Conservation (phyloP, 192 early-diverging fungal genomes). For the Coemansia sp. region DNA sequence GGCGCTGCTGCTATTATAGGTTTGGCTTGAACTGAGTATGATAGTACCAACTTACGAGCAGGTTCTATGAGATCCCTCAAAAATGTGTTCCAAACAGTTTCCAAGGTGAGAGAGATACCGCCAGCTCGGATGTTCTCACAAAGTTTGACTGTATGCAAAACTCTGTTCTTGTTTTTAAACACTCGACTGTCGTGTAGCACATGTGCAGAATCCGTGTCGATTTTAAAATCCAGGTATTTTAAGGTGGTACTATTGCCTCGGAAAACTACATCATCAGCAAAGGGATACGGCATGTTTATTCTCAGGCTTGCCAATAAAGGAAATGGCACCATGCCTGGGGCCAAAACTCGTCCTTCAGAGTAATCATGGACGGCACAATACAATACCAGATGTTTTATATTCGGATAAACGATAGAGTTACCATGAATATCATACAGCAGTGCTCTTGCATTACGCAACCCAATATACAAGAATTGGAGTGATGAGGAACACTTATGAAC, state of each 20-base stretch:
- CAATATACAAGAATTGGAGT: background rate
- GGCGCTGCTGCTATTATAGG: background rate
- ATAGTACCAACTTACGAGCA: background rate
- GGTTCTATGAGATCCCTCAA: no score
- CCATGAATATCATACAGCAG: background rate
- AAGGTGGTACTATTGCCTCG: constrained; percentile 2
- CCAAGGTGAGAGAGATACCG: background rate
- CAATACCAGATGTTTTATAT: background rate
- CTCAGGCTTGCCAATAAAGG: background rate
- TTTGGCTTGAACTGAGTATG: background rate
- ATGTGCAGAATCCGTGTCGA: background rate
- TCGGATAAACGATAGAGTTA: background rate
- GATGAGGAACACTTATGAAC: background rate
- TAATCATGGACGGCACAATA: no score
- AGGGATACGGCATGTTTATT: background rate
- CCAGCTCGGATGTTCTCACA: background rate
- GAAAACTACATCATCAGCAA: constrained; percentile 6
- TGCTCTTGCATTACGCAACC: background rate
- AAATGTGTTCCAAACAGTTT: background rate
- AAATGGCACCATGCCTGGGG: background rate
- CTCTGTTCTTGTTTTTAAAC: background rate
- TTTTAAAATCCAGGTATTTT: background rate
- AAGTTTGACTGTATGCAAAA: background rate
- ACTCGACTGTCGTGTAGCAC: background rate
- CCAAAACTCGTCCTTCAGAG: no score